A percentile compares a stretch with the other conserved stretches of the same genome.
phyloP scores from a whole-genome alignment of 225 moss, liverwort and hornwort species.

The Takakia lepidozioides region DNA sequence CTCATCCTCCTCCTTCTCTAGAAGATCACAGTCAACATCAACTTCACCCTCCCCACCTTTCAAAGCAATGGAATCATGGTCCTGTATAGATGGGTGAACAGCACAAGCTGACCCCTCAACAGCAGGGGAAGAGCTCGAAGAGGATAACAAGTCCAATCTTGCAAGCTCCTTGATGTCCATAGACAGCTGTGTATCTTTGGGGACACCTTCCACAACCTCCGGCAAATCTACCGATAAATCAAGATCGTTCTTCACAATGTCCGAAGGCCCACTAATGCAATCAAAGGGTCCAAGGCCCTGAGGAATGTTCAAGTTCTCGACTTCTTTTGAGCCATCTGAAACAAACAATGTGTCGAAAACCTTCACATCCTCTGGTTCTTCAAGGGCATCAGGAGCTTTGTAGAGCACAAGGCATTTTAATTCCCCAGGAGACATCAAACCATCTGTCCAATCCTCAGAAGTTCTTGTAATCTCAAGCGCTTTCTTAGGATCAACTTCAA shows the following conservation, averaged over 20 bases:
- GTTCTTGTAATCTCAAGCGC: no score
- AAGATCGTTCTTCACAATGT: conserved; percentile 11
- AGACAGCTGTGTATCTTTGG: conserved; percentile 10
- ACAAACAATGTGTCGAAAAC: no score
- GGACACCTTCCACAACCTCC: conserved; percentile 12
- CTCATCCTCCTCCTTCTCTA: conserved; percentile 64
- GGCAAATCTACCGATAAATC: background rate
- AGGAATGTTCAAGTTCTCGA: no score
- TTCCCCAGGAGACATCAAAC: no score
- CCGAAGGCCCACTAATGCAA: conserved; percentile 1
- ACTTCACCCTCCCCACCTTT: conserved; percentile 77
- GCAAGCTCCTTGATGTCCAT: conserved; percentile 21
- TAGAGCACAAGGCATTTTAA: no score
- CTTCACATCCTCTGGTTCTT: no score
- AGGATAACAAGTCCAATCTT: conserved; percentile 13
- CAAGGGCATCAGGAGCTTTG: no score
- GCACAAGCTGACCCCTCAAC: conserved; percentile 5
- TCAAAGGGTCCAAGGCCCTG: conserved; percentile 4
- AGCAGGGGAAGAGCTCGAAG: conserved; percentile 17
- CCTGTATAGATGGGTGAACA: conserved; percentile 28
- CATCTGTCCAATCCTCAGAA: no score
- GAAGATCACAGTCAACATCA: conserved; percentile 66
- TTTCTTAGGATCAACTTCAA: no score
- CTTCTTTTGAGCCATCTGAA: no score
- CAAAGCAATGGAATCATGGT: conserved; percentile 41